Percentiles rank a stretch among this genome's conserved stretches.
Evolutionary conservation across 2,329 filamentous ascomycete species (phyloP).

Genomic region (Coniochaeta sp.): DNA sequence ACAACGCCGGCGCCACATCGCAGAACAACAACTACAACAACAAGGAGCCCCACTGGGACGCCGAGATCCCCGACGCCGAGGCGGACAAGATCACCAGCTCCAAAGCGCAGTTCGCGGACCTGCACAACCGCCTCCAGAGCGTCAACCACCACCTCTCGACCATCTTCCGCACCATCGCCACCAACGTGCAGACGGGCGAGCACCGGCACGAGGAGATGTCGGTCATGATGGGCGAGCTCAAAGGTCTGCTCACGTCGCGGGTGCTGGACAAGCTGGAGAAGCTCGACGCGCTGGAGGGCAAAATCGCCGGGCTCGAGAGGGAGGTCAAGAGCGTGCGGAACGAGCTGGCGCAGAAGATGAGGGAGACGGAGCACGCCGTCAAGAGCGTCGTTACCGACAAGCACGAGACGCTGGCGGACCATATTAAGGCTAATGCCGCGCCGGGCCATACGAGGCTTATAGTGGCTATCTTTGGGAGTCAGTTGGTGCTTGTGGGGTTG

Average conservation of each 20-base stretch:
- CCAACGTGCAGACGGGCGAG: slow-evolving; percentile 43
- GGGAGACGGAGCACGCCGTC: slow-evolving; percentile 43
- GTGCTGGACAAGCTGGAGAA: slow-evolving; percentile 38
- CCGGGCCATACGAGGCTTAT: slow-evolving; percentile 51
- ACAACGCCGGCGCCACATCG: not conserved
- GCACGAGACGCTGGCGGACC: slow-evolving; percentile 40
- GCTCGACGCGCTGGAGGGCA: slow-evolving; percentile 33
- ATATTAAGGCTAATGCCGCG: slow-evolving; percentile 37
- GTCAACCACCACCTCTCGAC: slow-evolving; percentile 62
- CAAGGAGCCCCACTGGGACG: slow-evolving; percentile 27
- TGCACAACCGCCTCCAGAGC: slow-evolving; percentile 75
- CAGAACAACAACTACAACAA: slow-evolving; percentile 13
- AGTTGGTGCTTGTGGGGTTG: slow-evolving; percentile 59
- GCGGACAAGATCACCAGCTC: slow-evolving; percentile 42
- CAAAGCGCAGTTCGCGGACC: slow-evolving; percentile 67
- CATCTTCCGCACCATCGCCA: slow-evolving; percentile 51
- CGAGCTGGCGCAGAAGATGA: slow-evolving; percentile 43
- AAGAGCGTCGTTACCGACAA: slow-evolving; percentile 41
- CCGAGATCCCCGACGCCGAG: slow-evolving; percentile 38
- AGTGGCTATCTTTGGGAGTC: slow-evolving; percentile 66
- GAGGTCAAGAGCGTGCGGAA: slow-evolving; percentile 52
- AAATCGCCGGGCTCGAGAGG: slow-evolving; percentile 46
- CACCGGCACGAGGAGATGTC: slow-evolving; percentile 50
- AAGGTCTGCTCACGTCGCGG: slow-evolving; percentile 34
- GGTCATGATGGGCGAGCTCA: slow-evolving; percentile 38